Percentiles rank a stretch among this genome's conserved stretches.
Conservation (phyloP, 2,329 filamentous ascomycete species). For the Monilinia vaccinii-corymbosi region DNA sequence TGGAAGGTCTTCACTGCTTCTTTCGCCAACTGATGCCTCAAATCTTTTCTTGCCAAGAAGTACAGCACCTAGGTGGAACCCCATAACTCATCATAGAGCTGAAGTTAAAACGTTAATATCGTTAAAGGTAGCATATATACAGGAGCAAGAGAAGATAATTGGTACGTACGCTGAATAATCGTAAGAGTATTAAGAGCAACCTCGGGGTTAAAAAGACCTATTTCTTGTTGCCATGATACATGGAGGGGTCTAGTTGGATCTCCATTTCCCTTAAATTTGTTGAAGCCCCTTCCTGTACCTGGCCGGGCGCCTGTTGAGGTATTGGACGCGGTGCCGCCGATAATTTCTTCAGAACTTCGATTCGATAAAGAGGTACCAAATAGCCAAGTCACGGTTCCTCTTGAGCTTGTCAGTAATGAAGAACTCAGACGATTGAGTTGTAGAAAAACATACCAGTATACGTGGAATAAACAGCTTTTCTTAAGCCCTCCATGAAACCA, state of each 20-base stretch:
- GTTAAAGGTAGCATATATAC: background rate
- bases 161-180: background rate
- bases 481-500: background rate
- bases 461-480: background rate
- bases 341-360: too few relatives aligned
- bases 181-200: background rate
- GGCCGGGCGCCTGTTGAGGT: too few relatives aligned
- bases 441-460: background rate
- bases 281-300: too few relatives aligned
- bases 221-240: background rate
- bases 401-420: background rate
- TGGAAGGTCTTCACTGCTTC: background rate
- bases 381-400: background rate
- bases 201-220: background rate
- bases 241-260: background rate
- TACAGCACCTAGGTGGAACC: background rate
- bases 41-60: background rate
- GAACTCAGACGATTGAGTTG: background rate
- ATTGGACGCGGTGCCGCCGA: too few relatives aligned
- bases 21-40: background rate
- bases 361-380: background rate
- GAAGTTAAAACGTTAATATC: background rate
- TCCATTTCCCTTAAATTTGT: too few relatives aligned
- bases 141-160: too few relatives aligned
- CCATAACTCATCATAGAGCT: background rate